Conservation (phyloP, 2,329 filamentous ascomycete species). For the Penicillium glabrum region DNA sequence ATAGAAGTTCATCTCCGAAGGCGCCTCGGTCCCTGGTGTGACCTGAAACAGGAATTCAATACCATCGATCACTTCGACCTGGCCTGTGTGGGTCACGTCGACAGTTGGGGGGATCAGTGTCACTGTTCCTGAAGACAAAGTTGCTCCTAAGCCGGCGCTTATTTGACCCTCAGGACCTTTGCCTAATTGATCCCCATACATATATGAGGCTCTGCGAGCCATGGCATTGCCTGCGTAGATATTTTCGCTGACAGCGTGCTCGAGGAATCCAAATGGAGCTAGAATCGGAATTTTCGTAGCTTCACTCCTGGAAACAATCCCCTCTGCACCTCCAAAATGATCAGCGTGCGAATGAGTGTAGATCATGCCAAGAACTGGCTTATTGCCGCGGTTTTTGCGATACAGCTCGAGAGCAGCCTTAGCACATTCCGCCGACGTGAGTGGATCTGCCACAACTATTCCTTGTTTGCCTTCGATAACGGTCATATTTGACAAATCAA, state of each 20-base stretch:
- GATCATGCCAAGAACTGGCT: conserved; percentile 29
- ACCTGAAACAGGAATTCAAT: conserved; percentile 43
- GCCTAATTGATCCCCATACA: conserved; percentile 39
- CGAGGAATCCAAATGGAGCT: conserved; percentile 42
- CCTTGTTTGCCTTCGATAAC: conserved; percentile 37
- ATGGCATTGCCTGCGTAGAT: conserved; percentile 41
- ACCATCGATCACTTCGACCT: conserved; percentile 30
- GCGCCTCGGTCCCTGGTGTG: conserved; percentile 44
- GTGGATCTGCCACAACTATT: conserved; percentile 42
- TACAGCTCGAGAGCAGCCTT: conserved; percentile 37
- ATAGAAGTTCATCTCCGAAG: conserved; percentile 44
- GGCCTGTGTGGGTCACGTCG: not conserved
- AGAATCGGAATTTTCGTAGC: conserved; percentile 12
- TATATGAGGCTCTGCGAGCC: conserved; percentile 38
- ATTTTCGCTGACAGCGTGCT: conserved; percentile 41
- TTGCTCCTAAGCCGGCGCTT: conserved; percentile 36
- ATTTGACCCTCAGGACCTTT: conserved; percentile 35
- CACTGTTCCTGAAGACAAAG: not conserved
- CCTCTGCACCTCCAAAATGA: conserved; percentile 36
- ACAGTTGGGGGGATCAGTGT: not conserved
- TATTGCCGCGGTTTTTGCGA: conserved; percentile 18
- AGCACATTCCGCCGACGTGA: conserved; percentile 39
- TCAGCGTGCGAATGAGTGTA: conserved; percentile 46
- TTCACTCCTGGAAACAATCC: not conserved
- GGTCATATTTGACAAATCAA: conserved; percentile 46